phyloP scores from a whole-genome alignment of 345 rosid species.

The Citropsis articulata region DNA sequence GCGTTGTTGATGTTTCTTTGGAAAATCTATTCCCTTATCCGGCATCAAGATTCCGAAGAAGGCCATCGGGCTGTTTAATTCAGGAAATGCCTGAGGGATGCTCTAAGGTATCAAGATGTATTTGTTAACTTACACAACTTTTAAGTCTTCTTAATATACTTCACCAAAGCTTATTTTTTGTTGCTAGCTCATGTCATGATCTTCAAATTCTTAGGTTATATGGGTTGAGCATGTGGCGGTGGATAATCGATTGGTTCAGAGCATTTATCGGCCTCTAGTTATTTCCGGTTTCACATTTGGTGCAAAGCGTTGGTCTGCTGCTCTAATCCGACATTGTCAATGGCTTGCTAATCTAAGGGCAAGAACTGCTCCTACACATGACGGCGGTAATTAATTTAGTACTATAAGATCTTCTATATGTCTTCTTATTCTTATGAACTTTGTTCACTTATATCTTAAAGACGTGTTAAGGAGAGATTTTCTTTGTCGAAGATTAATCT shows the following conservation, averaged over 20 bases:
- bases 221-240: slow-evolving; percentile 59
- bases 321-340: slow-evolving; percentile 27
- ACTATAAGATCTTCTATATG: too few relatives aligned
- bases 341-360: slow-evolving; percentile 22
- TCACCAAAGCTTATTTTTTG: not conserved
- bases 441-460: not conserved
- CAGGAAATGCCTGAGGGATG: slow-evolving; percentile 26
- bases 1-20: slow-evolving; percentile 51
- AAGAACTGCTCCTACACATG: not conserved
- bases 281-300: slow-evolving; percentile 42
- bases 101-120: slow-evolving; percentile 28
- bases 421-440: not conserved
- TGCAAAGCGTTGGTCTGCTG: slow-evolving; percentile 53
- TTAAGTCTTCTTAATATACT: not conserved
- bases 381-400: slow-evolving; percentile 19
- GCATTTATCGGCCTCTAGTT: slow-evolving; percentile 25
- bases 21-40: slow-evolving; percentile 38
- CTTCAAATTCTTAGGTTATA: slow-evolving; percentile 28
- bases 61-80: slow-evolving; percentile 54
- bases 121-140: not conserved
- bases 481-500: too few relatives aligned
- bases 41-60: slow-evolving; percentile 24
- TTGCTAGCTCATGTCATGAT: not conserved
- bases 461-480: not conserved
- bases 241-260: slow-evolving; percentile 31